phyloP scores from a whole-genome alignment of 129 eudicot genomes.

The Arctium minus region DNA sequence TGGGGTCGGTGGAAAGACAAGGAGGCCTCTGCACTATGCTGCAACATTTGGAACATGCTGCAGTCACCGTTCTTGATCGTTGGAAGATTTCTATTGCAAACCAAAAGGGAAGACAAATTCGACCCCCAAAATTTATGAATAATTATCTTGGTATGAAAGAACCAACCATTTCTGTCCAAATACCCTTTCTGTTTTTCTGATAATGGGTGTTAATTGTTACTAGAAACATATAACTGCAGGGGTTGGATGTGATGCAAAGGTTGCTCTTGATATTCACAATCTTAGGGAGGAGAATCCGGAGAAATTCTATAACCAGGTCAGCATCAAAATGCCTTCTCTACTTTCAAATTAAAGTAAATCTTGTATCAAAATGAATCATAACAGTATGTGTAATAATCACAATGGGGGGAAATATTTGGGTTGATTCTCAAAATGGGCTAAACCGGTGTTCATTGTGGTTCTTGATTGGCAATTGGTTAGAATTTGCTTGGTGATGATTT shows the following conservation, averaged over 20 bases:
- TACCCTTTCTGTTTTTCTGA: background rate
- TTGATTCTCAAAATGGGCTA: too few relatives aligned
- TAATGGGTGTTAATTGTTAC: background rate
- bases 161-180: background rate
- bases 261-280: slow-evolving; percentile 80
- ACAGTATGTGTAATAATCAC: background rate
- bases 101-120: slow-evolving; percentile 45
- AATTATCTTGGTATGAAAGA: slow-evolving; percentile 64
- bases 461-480: background rate
- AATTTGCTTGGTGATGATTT: background rate
- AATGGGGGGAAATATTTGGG: too few relatives aligned
- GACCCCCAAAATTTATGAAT: slow-evolving; percentile 62
- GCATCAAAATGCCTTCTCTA: slow-evolving; percentile 4
- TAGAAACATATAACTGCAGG: slow-evolving; percentile 30
- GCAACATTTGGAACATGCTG: slow-evolving; percentile 73
- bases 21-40: slow-evolving; percentile 69
- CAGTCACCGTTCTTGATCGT: slow-evolving; percentile 85
- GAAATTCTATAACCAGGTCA: slow-evolving; percentile 81
- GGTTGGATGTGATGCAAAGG: slow-evolving; percentile 94
- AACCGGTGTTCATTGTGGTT: background rate
- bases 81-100: slow-evolving; percentile 72
- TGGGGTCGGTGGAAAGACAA: slow-evolving; percentile 62
- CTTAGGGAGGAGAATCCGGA: slow-evolving; percentile 79
- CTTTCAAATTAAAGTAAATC: background rate
- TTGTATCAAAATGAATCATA: background rate